Evolutionary conservation across 306 rosid species (phyloP).

Genomic region (Gastrolobium bilobum): DNA sequence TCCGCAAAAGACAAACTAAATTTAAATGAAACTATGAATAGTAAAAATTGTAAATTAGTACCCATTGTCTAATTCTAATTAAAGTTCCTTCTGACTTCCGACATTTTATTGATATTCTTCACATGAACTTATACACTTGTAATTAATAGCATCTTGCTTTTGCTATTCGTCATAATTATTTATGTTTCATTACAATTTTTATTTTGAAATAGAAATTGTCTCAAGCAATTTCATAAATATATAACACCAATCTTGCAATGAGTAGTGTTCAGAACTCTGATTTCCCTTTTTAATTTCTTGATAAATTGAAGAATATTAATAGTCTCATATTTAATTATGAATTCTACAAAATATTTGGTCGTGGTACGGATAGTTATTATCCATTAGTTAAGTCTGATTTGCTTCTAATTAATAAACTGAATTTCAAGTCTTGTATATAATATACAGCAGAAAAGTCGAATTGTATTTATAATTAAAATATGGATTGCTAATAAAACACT

Average conservation of each 20-base stretch:
- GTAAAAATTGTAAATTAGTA: too few relatives aligned
- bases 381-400: constrained; percentile 40
- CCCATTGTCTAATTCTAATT: too few relatives aligned
- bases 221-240: background rate
- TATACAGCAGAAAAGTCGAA: constrained; percentile 36
- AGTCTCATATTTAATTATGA: constrained; percentile 9
- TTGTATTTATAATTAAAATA: constrained; percentile 2
- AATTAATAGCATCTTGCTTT: too few relatives aligned
- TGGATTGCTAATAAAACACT: constrained; percentile 24
- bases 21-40: too few relatives aligned
- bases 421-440: background rate
- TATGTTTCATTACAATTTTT: background rate
- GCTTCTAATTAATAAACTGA: constrained; percentile 8
- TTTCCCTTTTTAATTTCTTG: background rate
- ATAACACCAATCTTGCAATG: background rate
- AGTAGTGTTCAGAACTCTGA: background rate
- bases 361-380: constrained; percentile 44
- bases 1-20: too few relatives aligned
- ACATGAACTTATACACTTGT: too few relatives aligned
- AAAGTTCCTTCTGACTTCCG: too few relatives aligned
- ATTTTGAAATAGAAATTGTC: background rate
- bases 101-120: too few relatives aligned
- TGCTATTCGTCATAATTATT: too few relatives aligned
- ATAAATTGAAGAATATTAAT: background rate
- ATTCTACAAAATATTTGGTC: background rate